These are phyloP conservation scores for Cladosporium sp. DNA, from an alignment of 2,329 filamentous ascomycete species.

Conservation along the genomic window DNA sequence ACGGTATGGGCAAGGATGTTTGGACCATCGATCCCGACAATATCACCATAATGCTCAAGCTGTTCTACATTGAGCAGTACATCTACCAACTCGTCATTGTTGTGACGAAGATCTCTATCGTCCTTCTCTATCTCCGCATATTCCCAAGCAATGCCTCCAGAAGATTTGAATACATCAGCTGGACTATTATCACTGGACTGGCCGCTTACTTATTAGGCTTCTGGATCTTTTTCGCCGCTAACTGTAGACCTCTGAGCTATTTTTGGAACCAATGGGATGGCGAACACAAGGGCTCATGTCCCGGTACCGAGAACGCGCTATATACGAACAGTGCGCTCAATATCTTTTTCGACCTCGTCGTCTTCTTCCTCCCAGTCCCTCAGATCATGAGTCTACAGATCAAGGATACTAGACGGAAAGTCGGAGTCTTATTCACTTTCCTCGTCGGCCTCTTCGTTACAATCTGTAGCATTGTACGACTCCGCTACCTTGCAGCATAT, in stretches of 20 bases:
- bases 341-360: constrained; percentile 1
- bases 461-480: constrained; percentile 23
- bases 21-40: not conserved
- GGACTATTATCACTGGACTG: not conserved
- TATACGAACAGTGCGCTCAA: not conserved
- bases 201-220: not conserved
- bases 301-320: not conserved
- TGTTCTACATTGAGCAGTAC: not conserved
- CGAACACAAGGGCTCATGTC: not conserved
- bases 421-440: not conserved
- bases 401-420: not conserved
- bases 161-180: not conserved
- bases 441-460: constrained; percentile 26
- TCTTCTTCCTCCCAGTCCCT: not conserved
- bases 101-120: not conserved
- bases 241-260: not conserved
- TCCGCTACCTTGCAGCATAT: constrained; percentile 20
- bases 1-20: not conserved
- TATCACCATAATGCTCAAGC: not conserved
- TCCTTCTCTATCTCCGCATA: not conserved
- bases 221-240: not conserved
- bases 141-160: not conserved
- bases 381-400: not conserved
- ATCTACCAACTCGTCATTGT: constrained; percentile 8
- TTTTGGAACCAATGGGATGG: constrained; percentile 5